A percentile compares a stretch with the other conserved stretches of the same genome.
phyloP scores from a whole-genome alignment of 352 stramenopile species.

The Globisporangium middletonii region DNA sequence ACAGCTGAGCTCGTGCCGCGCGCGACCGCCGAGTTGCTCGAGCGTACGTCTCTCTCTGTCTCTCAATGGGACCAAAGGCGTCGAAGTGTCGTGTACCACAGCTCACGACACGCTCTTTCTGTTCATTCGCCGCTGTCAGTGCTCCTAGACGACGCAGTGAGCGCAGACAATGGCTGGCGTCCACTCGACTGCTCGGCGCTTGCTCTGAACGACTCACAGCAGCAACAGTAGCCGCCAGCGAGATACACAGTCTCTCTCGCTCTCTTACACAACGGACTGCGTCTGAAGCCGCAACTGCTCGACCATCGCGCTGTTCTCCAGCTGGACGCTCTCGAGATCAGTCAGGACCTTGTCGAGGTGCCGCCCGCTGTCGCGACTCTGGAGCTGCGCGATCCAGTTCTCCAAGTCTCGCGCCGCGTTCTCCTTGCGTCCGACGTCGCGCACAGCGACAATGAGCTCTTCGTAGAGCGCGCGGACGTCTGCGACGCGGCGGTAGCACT shows the following conservation, averaged over 20 bases:
- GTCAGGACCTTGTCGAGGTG: conserved; percentile 67
- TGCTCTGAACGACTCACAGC: neutral
- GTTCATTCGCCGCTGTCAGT: neutral
- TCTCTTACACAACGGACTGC: neutral
- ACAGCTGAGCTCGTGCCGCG: conserved; percentile 44
- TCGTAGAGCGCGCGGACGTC: conserved; percentile 82
- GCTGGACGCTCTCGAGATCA: conserved; percentile 63
- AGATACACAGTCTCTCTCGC: neutral
- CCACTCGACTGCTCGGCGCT: conserved; percentile 5
- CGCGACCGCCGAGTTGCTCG: conserved; percentile 43
- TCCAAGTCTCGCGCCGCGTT: conserved; percentile 69
- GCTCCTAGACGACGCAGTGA: conserved; percentile 4
- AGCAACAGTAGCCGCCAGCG: neutral
- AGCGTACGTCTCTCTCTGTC: conserved; percentile 24
- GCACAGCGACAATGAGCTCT: conserved; percentile 58
- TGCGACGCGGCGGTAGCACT: conserved; percentile 83
- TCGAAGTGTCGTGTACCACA: neutral
- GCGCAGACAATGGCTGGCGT: conserved; percentile 8
- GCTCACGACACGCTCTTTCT: neutral
- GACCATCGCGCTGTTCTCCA: conserved; percentile 62
- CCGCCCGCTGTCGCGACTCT: conserved; percentile 58
- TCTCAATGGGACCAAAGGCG: neutral
- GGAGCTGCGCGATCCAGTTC: conserved; percentile 79
- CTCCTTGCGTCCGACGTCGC: conserved; percentile 72
- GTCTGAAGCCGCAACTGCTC: conserved; percentile 28